Conservation (phyloP, 345 rosid genomes). For the Populus nigra region DNA sequence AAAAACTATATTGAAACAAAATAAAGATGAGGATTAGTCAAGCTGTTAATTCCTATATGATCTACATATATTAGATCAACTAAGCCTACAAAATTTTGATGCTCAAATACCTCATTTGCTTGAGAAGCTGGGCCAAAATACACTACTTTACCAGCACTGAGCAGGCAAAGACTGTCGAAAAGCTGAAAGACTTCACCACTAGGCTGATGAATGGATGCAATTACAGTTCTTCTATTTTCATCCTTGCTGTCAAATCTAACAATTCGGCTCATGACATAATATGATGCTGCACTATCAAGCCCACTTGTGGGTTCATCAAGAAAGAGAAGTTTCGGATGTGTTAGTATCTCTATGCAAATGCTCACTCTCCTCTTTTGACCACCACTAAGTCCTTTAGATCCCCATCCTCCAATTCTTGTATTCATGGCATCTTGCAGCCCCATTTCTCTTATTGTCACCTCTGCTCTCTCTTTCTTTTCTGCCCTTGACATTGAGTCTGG, state of each 20-base stretch:
- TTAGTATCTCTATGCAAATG: conserved; percentile 28
- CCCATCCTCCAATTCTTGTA: conserved; percentile 31
- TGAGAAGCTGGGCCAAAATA: conserved; percentile 24
- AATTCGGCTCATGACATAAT: conserved; percentile 18
- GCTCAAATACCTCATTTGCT: conserved; percentile 15
- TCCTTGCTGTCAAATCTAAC: conserved; percentile 7
- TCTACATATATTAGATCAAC: background rate
- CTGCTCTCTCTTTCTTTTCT: conserved; percentile 24
- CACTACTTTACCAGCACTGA: conserved; percentile 23
- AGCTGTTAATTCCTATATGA: background rate
- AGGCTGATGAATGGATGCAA: conserved; percentile 32
- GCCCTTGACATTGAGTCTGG: conserved; percentile 19
- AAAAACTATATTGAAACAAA: conserved; percentile 34
- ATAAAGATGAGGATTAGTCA: background rate
- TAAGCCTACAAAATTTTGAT: background rate
- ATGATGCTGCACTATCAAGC: conserved; percentile 30
- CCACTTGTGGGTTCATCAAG: conserved; percentile 32
- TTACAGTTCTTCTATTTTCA: conserved; percentile 16
- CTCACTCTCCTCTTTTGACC: conserved; percentile 27
- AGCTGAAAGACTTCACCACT: conserved; percentile 25
- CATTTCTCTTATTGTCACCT: conserved; percentile 22
- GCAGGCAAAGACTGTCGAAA: conserved; percentile 21
- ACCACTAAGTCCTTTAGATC: conserved; percentile 21
- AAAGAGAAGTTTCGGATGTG: conserved; percentile 19
- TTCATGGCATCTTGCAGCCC: conserved; percentile 19